Evolutionary conservation across 2,329 filamentous ascomycete species (phyloP).

Genomic region (Pezicula radicicola): DNA sequence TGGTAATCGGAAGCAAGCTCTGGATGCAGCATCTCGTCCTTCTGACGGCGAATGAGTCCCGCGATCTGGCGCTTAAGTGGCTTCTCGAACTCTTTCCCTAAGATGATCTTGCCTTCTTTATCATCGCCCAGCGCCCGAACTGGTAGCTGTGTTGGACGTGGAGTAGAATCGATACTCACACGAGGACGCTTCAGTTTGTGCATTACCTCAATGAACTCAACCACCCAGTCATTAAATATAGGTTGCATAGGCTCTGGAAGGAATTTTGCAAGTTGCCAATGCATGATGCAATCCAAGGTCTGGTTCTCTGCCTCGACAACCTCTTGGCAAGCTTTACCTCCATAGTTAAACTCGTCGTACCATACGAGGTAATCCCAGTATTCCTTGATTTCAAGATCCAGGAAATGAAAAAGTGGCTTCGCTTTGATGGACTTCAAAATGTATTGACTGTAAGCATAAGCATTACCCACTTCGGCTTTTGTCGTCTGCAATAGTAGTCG

Average conservation of each 20-base stretch:
- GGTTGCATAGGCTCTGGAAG: slow-evolving; percentile 77
- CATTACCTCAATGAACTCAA: slow-evolving; percentile 95
- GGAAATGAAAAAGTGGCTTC: slow-evolving; percentile 94
- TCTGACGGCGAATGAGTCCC: slow-evolving; percentile 77
- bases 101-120: slow-evolving; percentile 58
- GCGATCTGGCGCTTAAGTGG: slow-evolving; percentile 87
- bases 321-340: slow-evolving; percentile 84
- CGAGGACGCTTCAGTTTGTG: slow-evolving; percentile 74
- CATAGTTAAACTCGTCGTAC: slow-evolving; percentile 99
- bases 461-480: slow-evolving; percentile 94
- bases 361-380: slow-evolving; percentile 99
- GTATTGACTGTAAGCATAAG: slow-evolving; percentile 95
- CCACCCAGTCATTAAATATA: slow-evolving; percentile 86
- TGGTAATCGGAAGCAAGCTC: slow-evolving; percentile 83
- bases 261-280: slow-evolving; percentile 95
- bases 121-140: slow-evolving; percentile 55
- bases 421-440: slow-evolving; percentile 96
- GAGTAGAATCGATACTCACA: slow-evolving; percentile 46
- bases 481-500: slow-evolving; percentile 90
- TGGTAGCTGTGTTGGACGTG: slow-evolving; percentile 56
- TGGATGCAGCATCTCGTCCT: slow-evolving; percentile 83
- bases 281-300: slow-evolving; percentile 87
- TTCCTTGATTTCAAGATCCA: slow-evolving; percentile 95
- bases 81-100: slow-evolving; percentile 82
- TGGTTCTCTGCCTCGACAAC: slow-evolving; percentile 76